Conservation (phyloP, 2,329 filamentous ascomycete species). For the Pseudogymnoascus sp. region DNA sequence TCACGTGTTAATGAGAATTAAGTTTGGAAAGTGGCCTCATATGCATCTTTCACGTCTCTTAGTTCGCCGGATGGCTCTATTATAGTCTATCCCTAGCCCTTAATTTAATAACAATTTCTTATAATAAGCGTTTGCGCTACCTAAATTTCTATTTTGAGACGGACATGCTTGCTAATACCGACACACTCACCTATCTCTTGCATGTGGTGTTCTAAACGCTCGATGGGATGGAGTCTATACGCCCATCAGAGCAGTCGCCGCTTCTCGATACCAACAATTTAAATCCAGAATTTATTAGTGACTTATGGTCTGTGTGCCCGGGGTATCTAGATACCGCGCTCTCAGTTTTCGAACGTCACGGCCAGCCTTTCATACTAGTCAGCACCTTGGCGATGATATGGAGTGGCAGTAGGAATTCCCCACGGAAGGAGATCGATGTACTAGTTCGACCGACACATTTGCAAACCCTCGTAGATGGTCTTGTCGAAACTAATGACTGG, state of each 20-base stretch:
- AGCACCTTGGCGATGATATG: not conserved
- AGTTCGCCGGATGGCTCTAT: not conserved
- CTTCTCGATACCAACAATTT: not conserved
- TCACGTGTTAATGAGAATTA: not conserved
- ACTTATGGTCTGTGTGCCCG: not conserved
- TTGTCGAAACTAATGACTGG: not conserved
- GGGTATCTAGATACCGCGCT: not conserved
- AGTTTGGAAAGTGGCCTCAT: not conserved
- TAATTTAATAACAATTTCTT: not conserved
- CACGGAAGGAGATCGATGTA: not conserved
- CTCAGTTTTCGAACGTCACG: not conserved
- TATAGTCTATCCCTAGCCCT: not conserved
- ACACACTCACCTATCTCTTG: not conserved
- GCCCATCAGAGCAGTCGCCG: not conserved
- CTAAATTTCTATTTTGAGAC: not conserved
- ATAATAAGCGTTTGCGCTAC: not conserved
- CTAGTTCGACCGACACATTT: not conserved
- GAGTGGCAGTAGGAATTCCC: not conserved
- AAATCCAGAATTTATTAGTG: not conserved
- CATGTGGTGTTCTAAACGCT: not conserved
- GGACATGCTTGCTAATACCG: not conserved
- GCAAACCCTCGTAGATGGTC: not conserved
- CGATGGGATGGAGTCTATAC: not conserved
- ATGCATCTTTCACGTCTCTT: not conserved
- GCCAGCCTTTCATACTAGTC: not conserved